A percentile compares a stretch with the other conserved stretches of the same genome.
Conservation (phyloP, 345 rosid genomes). For the Linum tenue region DNA sequence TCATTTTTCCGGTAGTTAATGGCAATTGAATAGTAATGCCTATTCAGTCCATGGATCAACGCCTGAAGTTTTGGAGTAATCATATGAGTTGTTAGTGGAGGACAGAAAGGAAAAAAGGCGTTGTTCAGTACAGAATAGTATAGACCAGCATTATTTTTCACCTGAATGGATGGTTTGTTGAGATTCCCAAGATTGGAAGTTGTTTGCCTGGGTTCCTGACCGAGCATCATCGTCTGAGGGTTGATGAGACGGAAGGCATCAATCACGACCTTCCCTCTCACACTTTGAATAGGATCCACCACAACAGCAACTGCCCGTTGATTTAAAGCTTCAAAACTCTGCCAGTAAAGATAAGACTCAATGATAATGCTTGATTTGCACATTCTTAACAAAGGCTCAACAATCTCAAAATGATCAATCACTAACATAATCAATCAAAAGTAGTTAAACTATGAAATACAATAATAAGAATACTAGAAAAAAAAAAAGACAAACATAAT, state of each 20-base stretch:
- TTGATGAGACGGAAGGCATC: slow-evolving; percentile 96
- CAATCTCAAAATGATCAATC: not conserved
- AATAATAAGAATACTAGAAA: not conserved
- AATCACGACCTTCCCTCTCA: slow-evolving; percentile 95
- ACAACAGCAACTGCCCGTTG: slow-evolving; percentile 99
- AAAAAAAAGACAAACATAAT: not conserved
- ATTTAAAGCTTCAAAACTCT: slow-evolving; percentile 99
- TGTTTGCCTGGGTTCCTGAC: slow-evolving; percentile 98
- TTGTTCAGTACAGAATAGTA: not conserved
- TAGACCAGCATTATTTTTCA: slow-evolving; percentile 10
- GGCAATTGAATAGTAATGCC: slow-evolving; percentile 97
- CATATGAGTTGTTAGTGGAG: slow-evolving; percentile 5
- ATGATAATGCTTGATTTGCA: not conserved
- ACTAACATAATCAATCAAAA: not conserved
- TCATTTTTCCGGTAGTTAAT: slow-evolving; percentile 96
- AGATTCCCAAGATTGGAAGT: slow-evolving; percentile 98
- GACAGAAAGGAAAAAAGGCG: not conserved
- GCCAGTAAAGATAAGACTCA: slow-evolving; percentile 11
- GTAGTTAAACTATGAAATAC: not conserved
- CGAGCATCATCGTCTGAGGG: slow-evolving; percentile 99
- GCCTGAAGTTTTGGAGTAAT: slow-evolving; percentile 45
- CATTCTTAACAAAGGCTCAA: not conserved
- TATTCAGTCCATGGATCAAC: slow-evolving; percentile 91
- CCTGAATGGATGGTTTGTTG: slow-evolving; percentile 97
- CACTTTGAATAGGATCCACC: slow-evolving; percentile 98